Percentiles rank a stretch among this genome's conserved stretches.
Evolutionary conservation across 805 yeast genomes (phyloP).

Genomic region (Candida nonsorbophila): DNA sequence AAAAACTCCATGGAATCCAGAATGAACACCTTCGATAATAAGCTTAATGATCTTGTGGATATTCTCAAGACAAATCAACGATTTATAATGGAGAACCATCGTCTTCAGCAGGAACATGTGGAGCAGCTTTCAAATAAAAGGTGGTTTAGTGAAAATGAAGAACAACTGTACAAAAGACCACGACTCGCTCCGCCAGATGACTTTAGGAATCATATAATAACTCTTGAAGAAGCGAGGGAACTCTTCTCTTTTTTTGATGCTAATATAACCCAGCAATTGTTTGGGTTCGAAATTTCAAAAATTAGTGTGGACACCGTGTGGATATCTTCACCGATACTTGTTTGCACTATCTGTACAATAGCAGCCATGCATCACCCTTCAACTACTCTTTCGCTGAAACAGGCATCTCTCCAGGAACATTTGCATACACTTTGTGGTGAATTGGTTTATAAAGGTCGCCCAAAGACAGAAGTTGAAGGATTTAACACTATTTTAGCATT

Average conservation of each 20-base stretch:
- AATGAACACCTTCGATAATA: constrained; percentile 31
- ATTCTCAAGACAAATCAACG: constrained; percentile 28
- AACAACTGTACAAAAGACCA: background rate
- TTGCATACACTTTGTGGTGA: constrained; percentile 29
- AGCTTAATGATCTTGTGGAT: constrained; percentile 32
- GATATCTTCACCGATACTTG: constrained; percentile 51
- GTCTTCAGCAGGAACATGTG: constrained; percentile 7
- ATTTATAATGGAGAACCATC: constrained; percentile 16
- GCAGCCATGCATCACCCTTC: constrained; percentile 57
- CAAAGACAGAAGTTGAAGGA: constrained; percentile 42
- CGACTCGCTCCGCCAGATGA: constrained; percentile 15
- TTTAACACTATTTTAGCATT: constrained; percentile 60
- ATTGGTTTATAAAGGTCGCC: constrained; percentile 31
- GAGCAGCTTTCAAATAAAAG: too few species aligned
- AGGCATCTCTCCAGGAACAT: constrained; percentile 21
- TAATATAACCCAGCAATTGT: constrained; percentile 57
- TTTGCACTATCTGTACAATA: constrained; percentile 56
- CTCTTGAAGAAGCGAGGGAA: constrained; percentile 38
- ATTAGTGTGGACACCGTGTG: constrained; percentile 47
- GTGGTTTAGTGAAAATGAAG: background rate
- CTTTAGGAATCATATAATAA: constrained; percentile 31
- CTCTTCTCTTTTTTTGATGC: constrained; percentile 48
- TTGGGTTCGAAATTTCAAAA: constrained; percentile 56
- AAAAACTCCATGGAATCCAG: constrained; percentile 27
- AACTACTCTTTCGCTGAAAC: constrained; percentile 21